A percentile compares a stretch with the other conserved stretches of the same genome.
These are phyloP conservation scores for Penicillium brasilianum DNA, from an alignment of 2,329 filamentous ascomycete genomes.

Conservation along the genomic window DNA sequence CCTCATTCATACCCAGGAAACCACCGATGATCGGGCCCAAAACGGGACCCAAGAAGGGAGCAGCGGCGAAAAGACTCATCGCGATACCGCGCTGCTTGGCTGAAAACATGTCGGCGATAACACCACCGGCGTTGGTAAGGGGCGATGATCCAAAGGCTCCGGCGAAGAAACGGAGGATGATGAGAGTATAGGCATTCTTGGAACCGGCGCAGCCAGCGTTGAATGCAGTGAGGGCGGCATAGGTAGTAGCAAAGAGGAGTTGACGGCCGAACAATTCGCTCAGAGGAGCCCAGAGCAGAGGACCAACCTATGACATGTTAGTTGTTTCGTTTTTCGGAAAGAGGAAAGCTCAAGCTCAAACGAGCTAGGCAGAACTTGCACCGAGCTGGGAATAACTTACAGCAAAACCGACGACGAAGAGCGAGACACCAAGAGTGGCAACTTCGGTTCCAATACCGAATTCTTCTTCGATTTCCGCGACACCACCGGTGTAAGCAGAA, in stretches of 20 bases:
- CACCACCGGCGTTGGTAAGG: slow-evolving; percentile 48
- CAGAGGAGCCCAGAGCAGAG: slow-evolving; percentile 69
- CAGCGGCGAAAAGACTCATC: slow-evolving; percentile 67
- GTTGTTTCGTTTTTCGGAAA: not conserved
- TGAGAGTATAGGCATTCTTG: slow-evolving; percentile 61
- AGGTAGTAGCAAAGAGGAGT: slow-evolving; percentile 58
- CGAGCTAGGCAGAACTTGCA: not conserved
- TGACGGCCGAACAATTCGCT: slow-evolving; percentile 68
- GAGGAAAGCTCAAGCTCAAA: not conserved
- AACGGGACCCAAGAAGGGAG: slow-evolving; percentile 62
- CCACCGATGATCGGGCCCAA: slow-evolving; percentile 38
- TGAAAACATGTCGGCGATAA: slow-evolving; percentile 64
- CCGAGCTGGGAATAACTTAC: slow-evolving; percentile 13
- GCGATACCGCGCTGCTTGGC: slow-evolving; percentile 60
- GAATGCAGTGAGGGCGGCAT: slow-evolving; percentile 62
- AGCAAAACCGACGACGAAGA: slow-evolving; percentile 67
- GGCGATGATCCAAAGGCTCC: slow-evolving; percentile 65
- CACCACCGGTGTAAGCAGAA: slow-evolving; percentile 55
- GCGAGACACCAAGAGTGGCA: slow-evolving; percentile 65
- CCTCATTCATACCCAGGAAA: slow-evolving; percentile 36
- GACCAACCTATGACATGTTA: slow-evolving; percentile 55
- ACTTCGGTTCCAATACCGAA: slow-evolving; percentile 61
- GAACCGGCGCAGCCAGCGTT: slow-evolving; percentile 63
- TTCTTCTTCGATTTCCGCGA: slow-evolving; percentile 54
- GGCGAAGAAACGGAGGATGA: slow-evolving; percentile 69